A percentile compares a stretch with the other conserved stretches of the same genome.
phyloP scores from a whole-genome alignment of 1,139 yeast species.

The Suhomyces anneliseae region DNA sequence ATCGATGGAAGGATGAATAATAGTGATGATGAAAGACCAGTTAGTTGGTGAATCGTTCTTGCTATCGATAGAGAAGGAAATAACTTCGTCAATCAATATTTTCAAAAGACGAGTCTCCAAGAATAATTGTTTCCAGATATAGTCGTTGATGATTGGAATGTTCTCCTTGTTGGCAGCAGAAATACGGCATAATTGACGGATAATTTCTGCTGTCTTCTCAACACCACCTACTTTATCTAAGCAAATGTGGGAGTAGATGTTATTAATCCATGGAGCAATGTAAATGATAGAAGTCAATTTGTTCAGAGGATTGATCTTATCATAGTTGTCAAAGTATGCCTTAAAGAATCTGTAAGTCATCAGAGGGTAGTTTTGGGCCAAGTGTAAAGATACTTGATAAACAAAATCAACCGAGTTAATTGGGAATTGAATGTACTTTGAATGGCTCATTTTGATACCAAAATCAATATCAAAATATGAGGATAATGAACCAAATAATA shows the following conservation, averaged over 20 bases:
- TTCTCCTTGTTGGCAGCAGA: constrained; percentile 51
- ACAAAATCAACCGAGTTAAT: constrained; percentile 67
- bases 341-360: constrained; percentile 62
- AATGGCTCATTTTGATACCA: constrained; percentile 57
- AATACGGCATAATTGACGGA: constrained; percentile 63
- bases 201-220: constrained; percentile 58
- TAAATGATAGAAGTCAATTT: constrained; percentile 49
- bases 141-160: constrained; percentile 42
- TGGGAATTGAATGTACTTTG: constrained; percentile 71
- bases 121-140: constrained; percentile 71
- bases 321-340: constrained; percentile 61
- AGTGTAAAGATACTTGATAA: constrained; percentile 55
- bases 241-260: constrained; percentile 60
- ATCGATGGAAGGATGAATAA: constrained; percentile 72
- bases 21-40: constrained; percentile 63
- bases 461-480: constrained; percentile 60
- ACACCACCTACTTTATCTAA: constrained; percentile 58
- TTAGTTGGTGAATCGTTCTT: constrained; percentile 65
- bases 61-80: constrained; percentile 71
- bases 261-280: constrained; percentile 77
- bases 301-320: constrained; percentile 36
- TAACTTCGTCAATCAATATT: constrained; percentile 68
- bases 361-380: constrained; percentile 58
- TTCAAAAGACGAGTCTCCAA: constrained; percentile 60
- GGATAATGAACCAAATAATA: constrained; percentile 63